These are phyloP conservation scores for Eucalyptus curtisii DNA, from an alignment of 345 rosid genomes.

Conservation along the genomic window DNA sequence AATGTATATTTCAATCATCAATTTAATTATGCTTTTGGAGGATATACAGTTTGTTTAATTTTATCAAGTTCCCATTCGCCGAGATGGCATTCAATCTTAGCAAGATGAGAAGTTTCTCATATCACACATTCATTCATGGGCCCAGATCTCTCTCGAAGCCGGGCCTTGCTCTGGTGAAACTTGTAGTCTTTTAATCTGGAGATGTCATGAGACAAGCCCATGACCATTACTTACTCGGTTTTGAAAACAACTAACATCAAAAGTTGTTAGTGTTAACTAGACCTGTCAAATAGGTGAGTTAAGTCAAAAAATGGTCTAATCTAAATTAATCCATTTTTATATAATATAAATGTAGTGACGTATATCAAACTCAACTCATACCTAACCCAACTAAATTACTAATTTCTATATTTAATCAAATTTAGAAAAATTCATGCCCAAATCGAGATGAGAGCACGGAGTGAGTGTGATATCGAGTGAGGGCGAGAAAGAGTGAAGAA, in stretches of 20 bases:
- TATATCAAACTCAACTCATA: rapidly evolving
- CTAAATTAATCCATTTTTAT: rapidly evolving
- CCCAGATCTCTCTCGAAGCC: neutral
- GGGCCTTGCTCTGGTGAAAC: neutral
- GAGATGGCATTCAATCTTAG: neutral
- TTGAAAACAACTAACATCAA: neutral
- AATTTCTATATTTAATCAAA: too few species aligned
- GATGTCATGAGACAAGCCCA: neutral
- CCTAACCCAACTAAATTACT: rapidly evolving
- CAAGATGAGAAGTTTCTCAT: too few species aligned
- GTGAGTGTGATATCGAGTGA: rapidly evolving
- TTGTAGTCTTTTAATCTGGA: rapidly evolving
- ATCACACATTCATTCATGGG: neutral
- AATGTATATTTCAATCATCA: too few species aligned
- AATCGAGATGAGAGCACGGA: rapidly evolving
- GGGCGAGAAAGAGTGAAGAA: rapidly evolving
- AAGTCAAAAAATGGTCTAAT: rapidly evolving
- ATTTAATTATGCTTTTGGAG: too few species aligned
- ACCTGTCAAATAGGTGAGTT: too few species aligned
- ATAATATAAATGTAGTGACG: too few species aligned
- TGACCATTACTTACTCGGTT: neutral
- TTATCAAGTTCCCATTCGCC: too few species aligned
- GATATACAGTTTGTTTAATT: too few species aligned
- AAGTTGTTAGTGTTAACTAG: too few species aligned
- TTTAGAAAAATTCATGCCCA: too few species aligned